These are phyloP conservation scores for Clausena lansium DNA, from an alignment of 345 rosid genomes.

Conservation along the genomic window DNA sequence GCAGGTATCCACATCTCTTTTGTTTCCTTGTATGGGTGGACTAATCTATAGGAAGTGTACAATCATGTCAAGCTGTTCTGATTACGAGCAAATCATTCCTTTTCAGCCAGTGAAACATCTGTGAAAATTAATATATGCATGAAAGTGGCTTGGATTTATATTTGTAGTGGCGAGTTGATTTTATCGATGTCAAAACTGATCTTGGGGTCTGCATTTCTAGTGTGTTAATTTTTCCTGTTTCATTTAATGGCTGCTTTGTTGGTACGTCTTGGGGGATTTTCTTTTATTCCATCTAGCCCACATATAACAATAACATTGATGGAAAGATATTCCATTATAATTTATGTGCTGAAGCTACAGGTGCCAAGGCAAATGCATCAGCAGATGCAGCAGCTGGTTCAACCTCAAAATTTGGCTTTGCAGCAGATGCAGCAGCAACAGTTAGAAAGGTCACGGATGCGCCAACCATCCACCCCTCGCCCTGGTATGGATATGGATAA, in stretches of 20 bases:
- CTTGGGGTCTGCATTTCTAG: not conserved
- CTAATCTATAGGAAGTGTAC: not conserved
- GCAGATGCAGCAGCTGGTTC: constrained; percentile 77
- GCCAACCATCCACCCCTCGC: constrained; percentile 55
- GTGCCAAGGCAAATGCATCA: constrained; percentile 67
- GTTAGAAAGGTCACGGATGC: constrained; percentile 60
- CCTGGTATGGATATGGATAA: constrained; percentile 69
- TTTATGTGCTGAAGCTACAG: constrained; percentile 39
- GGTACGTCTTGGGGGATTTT: not conserved
- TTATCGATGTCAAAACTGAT: not conserved
- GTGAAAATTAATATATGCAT: not conserved
- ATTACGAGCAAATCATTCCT: constrained; percentile 5
- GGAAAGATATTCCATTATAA: not conserved
- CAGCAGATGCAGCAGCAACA: constrained; percentile 53
- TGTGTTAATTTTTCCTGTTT: not conserved
- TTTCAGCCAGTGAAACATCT: not conserved
- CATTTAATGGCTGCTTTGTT: not conserved
- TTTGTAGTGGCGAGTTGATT: not conserved
- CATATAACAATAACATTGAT: not conserved
- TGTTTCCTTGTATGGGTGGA: not conserved
- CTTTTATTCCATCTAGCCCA: not conserved
- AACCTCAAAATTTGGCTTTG: constrained; percentile 42
- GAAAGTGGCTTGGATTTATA: not conserved
- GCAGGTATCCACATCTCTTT: constrained; percentile 48
- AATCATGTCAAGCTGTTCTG: not conserved